These are phyloP conservation scores for Venturia effusa DNA, from an alignment of 2,329 filamentous ascomycete species.

Conservation along the genomic window DNA sequence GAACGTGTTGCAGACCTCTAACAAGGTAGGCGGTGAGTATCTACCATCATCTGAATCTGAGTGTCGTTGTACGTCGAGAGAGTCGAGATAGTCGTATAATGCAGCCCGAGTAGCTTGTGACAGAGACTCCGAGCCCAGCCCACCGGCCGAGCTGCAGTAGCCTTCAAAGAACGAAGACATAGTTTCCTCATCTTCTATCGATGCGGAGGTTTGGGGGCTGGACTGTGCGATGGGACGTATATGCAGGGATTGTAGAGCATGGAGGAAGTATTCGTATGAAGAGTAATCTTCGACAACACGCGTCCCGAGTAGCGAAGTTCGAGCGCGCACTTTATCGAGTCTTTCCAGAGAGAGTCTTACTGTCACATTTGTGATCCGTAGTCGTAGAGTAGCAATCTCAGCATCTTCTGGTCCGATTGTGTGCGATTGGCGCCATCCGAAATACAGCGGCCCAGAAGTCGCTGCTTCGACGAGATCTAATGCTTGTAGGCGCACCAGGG, in stretches of 20 bases:
- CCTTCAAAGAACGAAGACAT: constrained; percentile 48
- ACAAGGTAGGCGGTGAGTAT: constrained; percentile 14
- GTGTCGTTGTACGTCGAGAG: constrained; percentile 12
- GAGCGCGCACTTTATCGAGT: constrained; percentile 66
- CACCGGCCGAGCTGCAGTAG: constrained; percentile 59
- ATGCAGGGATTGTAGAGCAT: not conserved
- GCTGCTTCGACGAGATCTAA: constrained; percentile 51
- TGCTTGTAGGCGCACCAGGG: constrained; percentile 70
- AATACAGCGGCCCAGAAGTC: not conserved
- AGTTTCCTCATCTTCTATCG: constrained; percentile 15
- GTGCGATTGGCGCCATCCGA: constrained; percentile 17
- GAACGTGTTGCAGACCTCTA: constrained; percentile 15
- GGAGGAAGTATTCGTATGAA: not conserved
- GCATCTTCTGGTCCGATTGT: constrained; percentile 14
- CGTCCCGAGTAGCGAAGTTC: constrained; percentile 17
- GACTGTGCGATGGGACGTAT: constrained; percentile 13
- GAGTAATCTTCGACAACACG: not conserved
- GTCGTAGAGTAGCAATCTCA: not conserved
- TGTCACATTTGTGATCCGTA: constrained; percentile 27
- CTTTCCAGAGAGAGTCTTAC: constrained; percentile 76
- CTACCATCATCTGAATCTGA: constrained; percentile 15
- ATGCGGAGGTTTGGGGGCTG: not conserved
- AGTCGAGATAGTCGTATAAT: constrained; percentile 37
- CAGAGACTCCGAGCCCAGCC: constrained; percentile 62
- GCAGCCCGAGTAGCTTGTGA: constrained; percentile 58